These are phyloP conservation scores for Collariella sp. DNA, from an alignment of 495 filamentous ascomycete species.

Conservation along the genomic window DNA sequence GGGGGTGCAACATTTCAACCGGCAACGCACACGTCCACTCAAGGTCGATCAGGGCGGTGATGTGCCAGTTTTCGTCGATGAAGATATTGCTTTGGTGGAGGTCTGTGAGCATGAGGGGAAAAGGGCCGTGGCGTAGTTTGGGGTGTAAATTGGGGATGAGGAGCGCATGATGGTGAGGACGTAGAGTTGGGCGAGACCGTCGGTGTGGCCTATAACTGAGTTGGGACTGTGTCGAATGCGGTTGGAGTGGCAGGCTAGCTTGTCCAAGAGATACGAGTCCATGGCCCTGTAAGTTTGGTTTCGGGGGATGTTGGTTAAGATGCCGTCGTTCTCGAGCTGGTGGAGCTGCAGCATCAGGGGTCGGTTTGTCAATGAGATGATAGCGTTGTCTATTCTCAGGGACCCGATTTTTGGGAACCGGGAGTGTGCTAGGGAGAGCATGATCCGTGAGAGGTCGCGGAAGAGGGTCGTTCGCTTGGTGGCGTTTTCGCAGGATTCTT, in stretches of 20 bases:
- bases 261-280: background rate
- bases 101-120: background rate
- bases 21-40: background rate
- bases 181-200: background rate
- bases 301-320: background rate
- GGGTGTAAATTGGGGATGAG: background rate
- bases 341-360: background rate
- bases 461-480: background rate
- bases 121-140: background rate
- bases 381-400: background rate
- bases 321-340: background rate
- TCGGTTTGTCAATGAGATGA: background rate
- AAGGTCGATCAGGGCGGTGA: background rate
- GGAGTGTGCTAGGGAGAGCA: background rate
- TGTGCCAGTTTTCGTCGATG: background rate
- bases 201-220: background rate
- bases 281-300: background rate
- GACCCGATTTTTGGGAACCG: background rate
- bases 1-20: background rate
- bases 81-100: constrained; percentile 4
- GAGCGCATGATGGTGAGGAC: background rate
- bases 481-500: background rate
- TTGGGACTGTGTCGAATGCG: constrained; percentile 2
- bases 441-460: background rate
- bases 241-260: background rate